phyloP scores from a whole-genome alignment of 2,329 filamentous ascomycete species.

The Neoscytalidium dimidiatum region DNA sequence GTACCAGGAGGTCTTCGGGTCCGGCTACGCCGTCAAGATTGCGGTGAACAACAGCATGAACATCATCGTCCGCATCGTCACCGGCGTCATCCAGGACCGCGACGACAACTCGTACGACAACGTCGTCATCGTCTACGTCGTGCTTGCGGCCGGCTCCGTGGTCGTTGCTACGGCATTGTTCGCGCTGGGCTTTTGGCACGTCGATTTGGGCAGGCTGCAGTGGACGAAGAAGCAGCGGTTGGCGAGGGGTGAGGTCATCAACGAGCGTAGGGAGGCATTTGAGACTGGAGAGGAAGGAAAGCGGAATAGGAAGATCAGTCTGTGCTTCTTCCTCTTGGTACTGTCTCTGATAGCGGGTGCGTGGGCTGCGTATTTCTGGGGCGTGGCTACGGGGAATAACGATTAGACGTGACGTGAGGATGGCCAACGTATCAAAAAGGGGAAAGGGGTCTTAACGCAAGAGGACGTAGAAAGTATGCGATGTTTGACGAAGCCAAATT shows the following conservation, averaged over 20 bases:
- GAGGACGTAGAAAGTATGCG: neutral
- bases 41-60: slow-evolving; percentile 66
- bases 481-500: neutral
- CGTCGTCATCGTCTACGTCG: slow-evolving; percentile 59
- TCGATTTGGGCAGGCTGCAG: slow-evolving; percentile 54
- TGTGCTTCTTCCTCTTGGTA: slow-evolving; percentile 47
- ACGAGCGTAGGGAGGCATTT: slow-evolving; percentile 45
- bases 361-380: slow-evolving; percentile 63
- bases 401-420: neutral
- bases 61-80: slow-evolving; percentile 60
- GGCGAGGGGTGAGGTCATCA: slow-evolving; percentile 46
- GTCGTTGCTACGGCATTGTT: slow-evolving; percentile 48
- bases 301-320: slow-evolving; percentile 43
- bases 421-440: no score
- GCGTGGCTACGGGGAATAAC: slow-evolving; percentile 54
- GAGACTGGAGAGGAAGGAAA: slow-evolving; percentile 35
- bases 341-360: slow-evolving; percentile 52
- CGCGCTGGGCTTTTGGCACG: slow-evolving; percentile 38
- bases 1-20: slow-evolving; percentile 62
- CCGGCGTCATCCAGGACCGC: slow-evolving; percentile 60
- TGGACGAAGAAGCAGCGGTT: slow-evolving; percentile 60
- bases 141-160: slow-evolving; percentile 53
- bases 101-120: slow-evolving; percentile 59
- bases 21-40: slow-evolving; percentile 62
- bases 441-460: no score